Conservation (phyloP, 2,329 filamentous ascomycete species). For the Trichophyton schoenleinii region DNA sequence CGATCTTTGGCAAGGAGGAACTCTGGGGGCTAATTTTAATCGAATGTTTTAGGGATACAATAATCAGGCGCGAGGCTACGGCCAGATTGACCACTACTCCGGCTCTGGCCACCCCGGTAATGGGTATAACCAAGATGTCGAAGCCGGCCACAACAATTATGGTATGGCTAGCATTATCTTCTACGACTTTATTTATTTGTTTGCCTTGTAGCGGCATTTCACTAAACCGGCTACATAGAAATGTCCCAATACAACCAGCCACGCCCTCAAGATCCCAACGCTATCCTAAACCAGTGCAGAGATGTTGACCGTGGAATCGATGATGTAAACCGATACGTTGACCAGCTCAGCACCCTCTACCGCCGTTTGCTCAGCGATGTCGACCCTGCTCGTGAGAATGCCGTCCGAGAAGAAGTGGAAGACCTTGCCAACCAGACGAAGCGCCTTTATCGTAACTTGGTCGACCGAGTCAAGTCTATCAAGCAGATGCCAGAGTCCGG, state of each 20-base stretch:
- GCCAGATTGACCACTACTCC: slow-evolving; percentile 45
- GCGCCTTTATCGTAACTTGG: slow-evolving; percentile 66
- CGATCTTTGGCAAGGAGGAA: background rate
- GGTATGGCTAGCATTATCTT: slow-evolving; percentile 15
- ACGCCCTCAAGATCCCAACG: slow-evolving; percentile 49
- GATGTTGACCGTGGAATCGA: slow-evolving; percentile 68
- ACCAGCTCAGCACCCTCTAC: slow-evolving; percentile 59
- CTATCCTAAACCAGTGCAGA: slow-evolving; percentile 72
- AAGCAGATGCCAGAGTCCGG: slow-evolving; percentile 70
- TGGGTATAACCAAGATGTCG: slow-evolving; percentile 22
- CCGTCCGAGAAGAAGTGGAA: slow-evolving; percentile 58
- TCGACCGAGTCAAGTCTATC: slow-evolving; percentile 64
- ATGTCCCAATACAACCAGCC: slow-evolving; percentile 31
- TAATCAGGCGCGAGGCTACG: slow-evolving; percentile 32
- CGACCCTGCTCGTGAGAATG: slow-evolving; percentile 55
- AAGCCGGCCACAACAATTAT: slow-evolving; percentile 20
- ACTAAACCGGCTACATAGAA: slow-evolving; percentile 22
- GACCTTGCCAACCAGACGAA: slow-evolving; percentile 66
- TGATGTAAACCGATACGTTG: slow-evolving; percentile 58
- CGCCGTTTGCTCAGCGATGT: slow-evolving; percentile 60
- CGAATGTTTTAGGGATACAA: slow-evolving; percentile 11
- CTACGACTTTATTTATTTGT: background rate
- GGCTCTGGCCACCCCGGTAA: slow-evolving; percentile 24
- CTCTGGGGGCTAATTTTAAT: background rate
- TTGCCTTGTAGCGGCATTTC: background rate